Conservation (phyloP, 1,284 basidiomycete genomes). For the Chiua sp. region DNA sequence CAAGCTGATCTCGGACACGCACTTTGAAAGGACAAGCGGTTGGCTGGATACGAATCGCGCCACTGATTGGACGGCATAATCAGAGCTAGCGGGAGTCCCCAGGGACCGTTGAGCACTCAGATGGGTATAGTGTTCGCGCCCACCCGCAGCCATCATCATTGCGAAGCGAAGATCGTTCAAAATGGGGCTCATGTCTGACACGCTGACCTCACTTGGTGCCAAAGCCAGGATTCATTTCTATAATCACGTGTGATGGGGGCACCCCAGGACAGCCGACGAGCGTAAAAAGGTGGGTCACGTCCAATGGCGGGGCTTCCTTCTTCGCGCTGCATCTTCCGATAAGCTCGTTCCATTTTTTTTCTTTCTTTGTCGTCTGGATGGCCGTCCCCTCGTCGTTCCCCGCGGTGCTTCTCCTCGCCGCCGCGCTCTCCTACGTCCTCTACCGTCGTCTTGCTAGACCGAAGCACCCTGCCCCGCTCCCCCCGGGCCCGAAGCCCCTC, state of each 20-base stretch:
- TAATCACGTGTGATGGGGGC: slow-evolving; percentile 14
- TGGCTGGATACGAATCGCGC: background rate
- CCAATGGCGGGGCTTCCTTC: slow-evolving; percentile 26
- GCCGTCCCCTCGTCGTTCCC: slow-evolving; percentile 10
- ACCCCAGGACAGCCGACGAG: background rate
- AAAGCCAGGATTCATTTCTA: background rate
- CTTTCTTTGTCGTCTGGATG: slow-evolving; percentile 14
- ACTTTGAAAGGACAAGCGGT: background rate
- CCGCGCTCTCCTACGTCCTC: slow-evolving; percentile 22
- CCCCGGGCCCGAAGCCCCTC: slow-evolving; percentile 72
- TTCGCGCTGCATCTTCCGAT: slow-evolving; percentile 25
- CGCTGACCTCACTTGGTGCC: background rate
- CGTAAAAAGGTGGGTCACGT: slow-evolving; percentile 16
- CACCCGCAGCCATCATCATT: background rate
- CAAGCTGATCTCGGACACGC: background rate
- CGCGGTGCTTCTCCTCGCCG: slow-evolving; percentile 26
- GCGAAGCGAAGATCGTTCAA: background rate
- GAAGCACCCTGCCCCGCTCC: slow-evolving; percentile 37
- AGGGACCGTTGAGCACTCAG: background rate
- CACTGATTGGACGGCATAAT: background rate
- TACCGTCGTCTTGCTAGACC: slow-evolving; percentile 18
- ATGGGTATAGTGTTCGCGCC: background rate
- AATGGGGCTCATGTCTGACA: background rate
- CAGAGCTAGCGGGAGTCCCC: background rate
- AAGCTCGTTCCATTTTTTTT: background rate